These are phyloP conservation scores for Dactylellina sp. DNA, from an alignment of 2,329 filamentous ascomycete genomes.

Conservation along the genomic window DNA sequence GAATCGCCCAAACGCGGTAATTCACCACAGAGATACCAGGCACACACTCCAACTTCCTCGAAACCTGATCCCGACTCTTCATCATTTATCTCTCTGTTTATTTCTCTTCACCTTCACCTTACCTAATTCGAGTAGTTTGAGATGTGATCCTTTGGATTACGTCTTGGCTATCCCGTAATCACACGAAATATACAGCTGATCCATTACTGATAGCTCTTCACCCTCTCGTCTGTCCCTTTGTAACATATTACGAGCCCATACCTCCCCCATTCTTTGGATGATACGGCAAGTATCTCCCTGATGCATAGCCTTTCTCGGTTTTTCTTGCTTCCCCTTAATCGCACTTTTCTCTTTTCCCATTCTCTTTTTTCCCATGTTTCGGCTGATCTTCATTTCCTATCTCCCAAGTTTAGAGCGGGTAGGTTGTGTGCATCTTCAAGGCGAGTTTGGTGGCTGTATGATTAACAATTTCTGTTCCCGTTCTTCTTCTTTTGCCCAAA, in stretches of 20 bases:
- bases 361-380: conserved; percentile 42
- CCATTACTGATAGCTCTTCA: conserved; percentile 11
- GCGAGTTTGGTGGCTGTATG: conserved; percentile 57
- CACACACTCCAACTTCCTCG: neutral
- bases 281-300: conserved; percentile 24
- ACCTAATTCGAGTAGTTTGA: too few species aligned
- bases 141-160: too few species aligned
- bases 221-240: conserved; percentile 21
- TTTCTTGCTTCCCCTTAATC: conserved; percentile 4
- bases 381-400: conserved; percentile 57
- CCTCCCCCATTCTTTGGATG: conserved; percentile 19
- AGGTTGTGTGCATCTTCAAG: conserved; percentile 57
- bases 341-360: conserved; percentile 27
- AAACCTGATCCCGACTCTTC: neutral
- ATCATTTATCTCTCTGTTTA: neutral
- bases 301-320: conserved; percentile 43
- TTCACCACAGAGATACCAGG: too few species aligned
- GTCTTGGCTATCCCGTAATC: too few species aligned
- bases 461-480: conserved; percentile 58
- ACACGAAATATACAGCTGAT: conserved; percentile 3
- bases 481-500: conserved; percentile 26
- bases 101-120: too few species aligned
- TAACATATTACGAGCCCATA: conserved; percentile 51
- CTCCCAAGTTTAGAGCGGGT: conserved; percentile 56
- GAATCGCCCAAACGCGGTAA: neutral